Evolutionary conservation across 495 filamentous ascomycete species (phyloP).

Genomic region (Lindgomyces ingoldianus): DNA sequence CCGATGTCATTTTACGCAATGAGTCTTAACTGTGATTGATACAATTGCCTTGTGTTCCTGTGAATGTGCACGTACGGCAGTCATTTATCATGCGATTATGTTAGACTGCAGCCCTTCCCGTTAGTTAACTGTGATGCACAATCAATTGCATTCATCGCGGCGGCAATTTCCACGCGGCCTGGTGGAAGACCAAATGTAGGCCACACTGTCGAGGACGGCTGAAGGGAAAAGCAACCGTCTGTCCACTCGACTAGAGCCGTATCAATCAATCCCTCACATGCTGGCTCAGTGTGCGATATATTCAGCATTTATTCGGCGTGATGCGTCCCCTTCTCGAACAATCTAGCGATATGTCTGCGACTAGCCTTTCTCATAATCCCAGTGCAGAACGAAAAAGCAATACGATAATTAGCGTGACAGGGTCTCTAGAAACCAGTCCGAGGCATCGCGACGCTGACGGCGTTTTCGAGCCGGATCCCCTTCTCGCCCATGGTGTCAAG

Average conservation of each 20-base stretch:
- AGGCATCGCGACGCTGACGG: conserved; percentile 18
- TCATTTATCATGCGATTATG: conserved; percentile 17
- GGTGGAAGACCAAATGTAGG: conserved; percentile 15
- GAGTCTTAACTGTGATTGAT: conserved; percentile 17
- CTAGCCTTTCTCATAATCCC: not conserved
- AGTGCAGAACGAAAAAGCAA: conserved; percentile 14
- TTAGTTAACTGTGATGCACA: conserved; percentile 12
- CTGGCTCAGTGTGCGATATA: not conserved
- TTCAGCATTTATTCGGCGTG: conserved; percentile 19
- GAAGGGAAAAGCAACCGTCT: conserved; percentile 27
- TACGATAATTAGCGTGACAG: conserved; percentile 15
- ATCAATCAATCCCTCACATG: conserved; percentile 34
- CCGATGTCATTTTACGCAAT: conserved; percentile 34
- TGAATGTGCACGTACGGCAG: conserved; percentile 24
- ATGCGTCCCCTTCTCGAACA: conserved; percentile 18
- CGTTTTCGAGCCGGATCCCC: conserved; percentile 34
- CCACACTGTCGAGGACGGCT: conserved; percentile 22
- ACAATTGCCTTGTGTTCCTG: conserved; percentile 30
- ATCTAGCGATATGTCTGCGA: conserved; percentile 10
- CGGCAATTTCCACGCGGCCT: conserved; percentile 26
- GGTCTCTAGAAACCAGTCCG: not conserved
- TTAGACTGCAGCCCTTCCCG: conserved; percentile 28
- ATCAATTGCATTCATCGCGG: conserved; percentile 14
- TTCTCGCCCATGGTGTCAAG: conserved; percentile 9
- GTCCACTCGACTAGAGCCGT: conserved; percentile 2